Evolutionary conservation across 2,329 filamentous ascomycete species (phyloP).

Genomic region (Aspergillus arachidicola): DNA sequence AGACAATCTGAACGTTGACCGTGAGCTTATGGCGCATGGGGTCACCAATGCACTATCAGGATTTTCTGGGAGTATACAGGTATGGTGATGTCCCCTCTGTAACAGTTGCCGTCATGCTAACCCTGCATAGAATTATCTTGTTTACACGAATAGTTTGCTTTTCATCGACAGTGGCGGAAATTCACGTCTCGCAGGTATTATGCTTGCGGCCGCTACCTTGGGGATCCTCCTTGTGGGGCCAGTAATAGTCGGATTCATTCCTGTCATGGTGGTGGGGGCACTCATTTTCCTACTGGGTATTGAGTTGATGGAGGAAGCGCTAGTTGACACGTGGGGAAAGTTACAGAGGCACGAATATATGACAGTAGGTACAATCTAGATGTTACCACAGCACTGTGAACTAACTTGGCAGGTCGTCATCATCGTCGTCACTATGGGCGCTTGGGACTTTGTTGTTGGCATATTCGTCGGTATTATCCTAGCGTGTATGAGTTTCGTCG

Average conservation of each 20-base stretch:
- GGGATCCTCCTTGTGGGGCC: conserved; percentile 85
- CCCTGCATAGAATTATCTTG: conserved; percentile 79
- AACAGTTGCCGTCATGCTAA: conserved; percentile 24
- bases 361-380: conserved; percentile 59
- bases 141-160: conserved; percentile 96
- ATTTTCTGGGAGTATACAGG: conserved; percentile 78
- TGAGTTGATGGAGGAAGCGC: conserved; percentile 83
- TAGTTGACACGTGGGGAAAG: conserved; percentile 87
- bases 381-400: not conserved
- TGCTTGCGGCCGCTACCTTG: conserved; percentile 79
- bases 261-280: conserved; percentile 93
- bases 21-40: conserved; percentile 88
- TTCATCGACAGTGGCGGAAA: conserved; percentile 93
- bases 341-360: conserved; percentile 84
- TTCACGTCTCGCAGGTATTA: conserved; percentile 79
- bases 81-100: conserved; percentile 23
- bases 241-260: conserved; percentile 87
- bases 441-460: conserved; percentile 93
- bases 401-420: conserved; percentile 62
- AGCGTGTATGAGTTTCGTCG: conserved; percentile 86
- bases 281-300: conserved; percentile 95
- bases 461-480: conserved; percentile 90
- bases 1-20: conserved; percentile 87
- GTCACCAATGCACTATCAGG: conserved; percentile 92
- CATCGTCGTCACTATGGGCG: conserved; percentile 94